Evolutionary conservation across 345 rosid genomes (phyloP).

Genomic region (Moringa oleifera): DNA sequence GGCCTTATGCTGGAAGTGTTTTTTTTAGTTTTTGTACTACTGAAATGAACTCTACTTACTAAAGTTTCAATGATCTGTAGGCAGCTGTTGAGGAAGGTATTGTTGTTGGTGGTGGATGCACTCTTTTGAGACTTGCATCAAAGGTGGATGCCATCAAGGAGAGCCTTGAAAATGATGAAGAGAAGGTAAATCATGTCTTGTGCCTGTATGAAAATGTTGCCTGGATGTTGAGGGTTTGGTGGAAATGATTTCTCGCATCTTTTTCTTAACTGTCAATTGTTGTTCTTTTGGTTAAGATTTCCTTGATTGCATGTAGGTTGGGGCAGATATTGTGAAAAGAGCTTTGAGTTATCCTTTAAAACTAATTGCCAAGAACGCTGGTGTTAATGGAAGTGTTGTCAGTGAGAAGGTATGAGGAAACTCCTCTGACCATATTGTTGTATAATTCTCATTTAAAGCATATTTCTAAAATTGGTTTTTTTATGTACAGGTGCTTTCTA

Average conservation of each 20-base stretch:
- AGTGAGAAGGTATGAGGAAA: constrained; percentile 63
- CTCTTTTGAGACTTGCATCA: constrained; percentile 59
- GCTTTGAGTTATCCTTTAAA: constrained; percentile 88
- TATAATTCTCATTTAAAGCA: not conserved
- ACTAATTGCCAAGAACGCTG: constrained; percentile 91
- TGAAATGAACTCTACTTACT: not conserved
- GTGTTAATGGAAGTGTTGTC: constrained; percentile 93
- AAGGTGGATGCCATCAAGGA: constrained; percentile 75
- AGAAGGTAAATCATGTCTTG: constrained; percentile 43
- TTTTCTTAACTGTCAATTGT: not conserved
- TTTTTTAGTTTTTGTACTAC: no score
- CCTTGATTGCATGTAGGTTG: constrained; percentile 46
- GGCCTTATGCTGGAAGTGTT: no score
- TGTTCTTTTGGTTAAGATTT: not conserved
- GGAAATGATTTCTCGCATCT: no score
- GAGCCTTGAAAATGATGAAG: constrained; percentile 74
- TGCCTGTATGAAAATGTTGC: no score
- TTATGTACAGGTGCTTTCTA: constrained; percentile 58
- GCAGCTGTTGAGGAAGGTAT: constrained; percentile 92
- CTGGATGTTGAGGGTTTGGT: not conserved
- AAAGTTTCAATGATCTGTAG: constrained; percentile 25
- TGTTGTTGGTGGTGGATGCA: constrained; percentile 91
- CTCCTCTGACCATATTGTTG: not conserved
- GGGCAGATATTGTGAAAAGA: constrained; percentile 90
- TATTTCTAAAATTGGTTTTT: not conserved